Conservation (phyloP, 2,329 filamentous ascomycete species). For the Alternaria arbusti region DNA sequence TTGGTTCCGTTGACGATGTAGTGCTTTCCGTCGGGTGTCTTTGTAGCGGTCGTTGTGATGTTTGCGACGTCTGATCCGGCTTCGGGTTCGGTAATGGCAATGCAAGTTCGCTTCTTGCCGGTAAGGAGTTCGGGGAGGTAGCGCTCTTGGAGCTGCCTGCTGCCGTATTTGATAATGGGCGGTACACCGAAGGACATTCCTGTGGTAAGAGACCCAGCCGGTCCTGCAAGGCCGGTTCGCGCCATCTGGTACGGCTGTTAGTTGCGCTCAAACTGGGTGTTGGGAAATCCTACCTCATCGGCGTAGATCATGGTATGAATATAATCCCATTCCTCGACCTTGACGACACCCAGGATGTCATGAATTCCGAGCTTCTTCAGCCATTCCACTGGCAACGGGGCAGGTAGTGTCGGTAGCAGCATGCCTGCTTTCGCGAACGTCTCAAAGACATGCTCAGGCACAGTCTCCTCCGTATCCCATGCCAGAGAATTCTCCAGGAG, state of each 20-base stretch:
- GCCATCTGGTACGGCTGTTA: constrained; percentile 57
- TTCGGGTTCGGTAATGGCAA: constrained; percentile 79
- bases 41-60: constrained; percentile 71
- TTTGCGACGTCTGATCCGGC: constrained; percentile 77
- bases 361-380: constrained; percentile 69
- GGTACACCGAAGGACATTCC: constrained; percentile 77
- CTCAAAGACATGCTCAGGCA: constrained; percentile 68
- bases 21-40: constrained; percentile 67
- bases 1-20: constrained; percentile 78
- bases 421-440: constrained; percentile 71
- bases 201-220: constrained; percentile 68
- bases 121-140: constrained; percentile 74
- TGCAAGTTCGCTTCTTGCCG: constrained; percentile 71
- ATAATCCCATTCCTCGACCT: constrained; percentile 77
- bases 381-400: constrained; percentile 72
- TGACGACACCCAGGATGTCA: constrained; percentile 69
- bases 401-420: constrained; percentile 72
- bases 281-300: constrained; percentile 61
- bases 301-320: constrained; percentile 73
- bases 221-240: constrained; percentile 69
- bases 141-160: constrained; percentile 65
- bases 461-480: constrained; percentile 70
- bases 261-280: neutral
- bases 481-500: constrained; percentile 68
- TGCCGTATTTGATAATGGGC: constrained; percentile 73